Evolutionary conservation across 2,329 filamentous ascomycete genomes (phyloP), one percentile per base, ranked within the genome.

Genomic region (Exophiala viscosa): DNA sequence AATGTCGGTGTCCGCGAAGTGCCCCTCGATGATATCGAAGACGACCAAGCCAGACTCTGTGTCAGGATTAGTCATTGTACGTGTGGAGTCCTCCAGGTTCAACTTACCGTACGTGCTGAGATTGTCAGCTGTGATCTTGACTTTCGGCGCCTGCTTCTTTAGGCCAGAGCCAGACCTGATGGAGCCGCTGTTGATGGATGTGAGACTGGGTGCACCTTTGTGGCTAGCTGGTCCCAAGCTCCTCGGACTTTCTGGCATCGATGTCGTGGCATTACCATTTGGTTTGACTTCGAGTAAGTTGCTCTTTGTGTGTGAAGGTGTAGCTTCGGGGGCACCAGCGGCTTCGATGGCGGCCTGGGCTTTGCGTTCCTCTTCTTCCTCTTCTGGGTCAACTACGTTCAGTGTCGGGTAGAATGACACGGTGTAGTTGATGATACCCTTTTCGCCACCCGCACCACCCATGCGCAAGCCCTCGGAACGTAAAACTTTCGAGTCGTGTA

Each of bases 11-110:
- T 87, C 83, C 0, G 88, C 81, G 66, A 99, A 80, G 50, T 96
- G 87, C 18, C 86, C 90, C 57, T 97, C 91, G 67, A 96, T 83
- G 52, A 99, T 82, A 67, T 91, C 92, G 80, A 99, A 97, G 50
- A 99, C 88, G 58, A 99, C 78, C 51, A 99, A 80, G 59, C 93
- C 93, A 51, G 88, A 93, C 73, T 97, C 90, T 85, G 58, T 5
- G 14, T 36, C 34, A 36, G 5, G 34, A n/a, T 36, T 36, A 36
- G 34, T 15, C 11, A 13, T 36, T 28, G 8, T 28, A 28, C 23
- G 34, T 36, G 11, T 10, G 34, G 2, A 36, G 11, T 36, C 34
- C 34, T 13, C 34, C 36, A 11, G 13, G 38, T 7, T 5, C 23
- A 28, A 62, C 77, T 66, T 76, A 85, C 83, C 82, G 67, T 96